These are phyloP conservation scores for Rhizopus arrhizus DNA, from an alignment of 371 early-diverging fungal genomes.

Conservation along the genomic window DNA sequence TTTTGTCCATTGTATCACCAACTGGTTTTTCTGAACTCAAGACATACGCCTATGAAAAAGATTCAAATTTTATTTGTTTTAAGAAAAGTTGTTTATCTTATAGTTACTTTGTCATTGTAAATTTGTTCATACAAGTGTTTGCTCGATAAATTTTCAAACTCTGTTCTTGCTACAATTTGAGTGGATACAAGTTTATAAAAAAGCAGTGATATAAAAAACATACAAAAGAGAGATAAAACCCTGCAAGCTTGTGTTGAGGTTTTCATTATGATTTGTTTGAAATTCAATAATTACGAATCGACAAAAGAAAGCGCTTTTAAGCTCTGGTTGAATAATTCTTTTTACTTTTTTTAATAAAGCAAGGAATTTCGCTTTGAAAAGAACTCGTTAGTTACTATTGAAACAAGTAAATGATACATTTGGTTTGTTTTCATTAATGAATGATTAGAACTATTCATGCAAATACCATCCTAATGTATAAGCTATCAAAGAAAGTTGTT, in stretches of 20 bases:
- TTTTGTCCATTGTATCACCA: constrained; percentile 68
- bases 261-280: constrained; percentile 1
- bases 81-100: too few species aligned
- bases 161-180: constrained; percentile 37
- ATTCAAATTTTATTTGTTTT: background rate
- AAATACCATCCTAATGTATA: too few species aligned
- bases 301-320: too few species aligned
- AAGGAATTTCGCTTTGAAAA: too few species aligned
- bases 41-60: constrained; percentile 57
- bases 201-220: constrained; percentile 8
- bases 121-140: constrained; percentile 62
- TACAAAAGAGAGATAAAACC: constrained; percentile 24
- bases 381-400: too few species aligned
- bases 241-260: constrained; percentile 24
- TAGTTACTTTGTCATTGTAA: constrained; percentile 56
- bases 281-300: too few species aligned
- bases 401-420: too few species aligned
- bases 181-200: constrained; percentile 5
- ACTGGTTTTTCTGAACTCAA: constrained; percentile 59
- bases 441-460: too few species aligned
- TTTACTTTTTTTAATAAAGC: too few species aligned
- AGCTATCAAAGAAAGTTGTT: too few species aligned
- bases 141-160: constrained; percentile 56
- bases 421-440: too few species aligned
- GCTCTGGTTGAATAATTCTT: too few species aligned